Percentiles rank a stretch among this genome's conserved stretches.
Evolutionary conservation across 176 grass and related monocot species (phyloP).

Genomic region (Aegilops bicornis): DNA sequence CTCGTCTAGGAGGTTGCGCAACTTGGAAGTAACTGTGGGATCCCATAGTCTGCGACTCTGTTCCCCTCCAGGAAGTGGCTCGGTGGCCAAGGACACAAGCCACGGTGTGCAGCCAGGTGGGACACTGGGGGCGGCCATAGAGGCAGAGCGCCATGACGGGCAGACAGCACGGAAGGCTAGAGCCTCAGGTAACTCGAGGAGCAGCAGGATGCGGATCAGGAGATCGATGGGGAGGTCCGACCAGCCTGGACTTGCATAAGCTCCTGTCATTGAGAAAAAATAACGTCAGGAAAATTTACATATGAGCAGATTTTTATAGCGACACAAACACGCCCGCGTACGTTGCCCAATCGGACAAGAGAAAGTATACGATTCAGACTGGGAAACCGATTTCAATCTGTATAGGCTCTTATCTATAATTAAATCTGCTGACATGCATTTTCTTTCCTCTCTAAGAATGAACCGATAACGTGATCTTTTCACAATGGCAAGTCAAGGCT

Average conservation of each 20-base stretch:
- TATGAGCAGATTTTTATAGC: background rate
- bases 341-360: background rate
- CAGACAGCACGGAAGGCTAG: background rate
- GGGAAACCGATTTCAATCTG: background rate
- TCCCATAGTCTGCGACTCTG: too few species aligned
- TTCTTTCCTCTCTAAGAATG: too few species aligned
- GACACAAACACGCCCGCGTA: background rate
- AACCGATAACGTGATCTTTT: too few species aligned
- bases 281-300: too few species aligned
- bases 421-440: too few species aligned
- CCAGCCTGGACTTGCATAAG: background rate
- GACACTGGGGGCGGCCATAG: background rate
- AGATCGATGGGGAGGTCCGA: background rate
- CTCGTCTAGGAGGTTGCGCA: background rate
- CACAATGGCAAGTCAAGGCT: too few species aligned
- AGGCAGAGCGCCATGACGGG: background rate
- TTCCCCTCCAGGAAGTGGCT: background rate
- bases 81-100: background rate
- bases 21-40: too few species aligned
- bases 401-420: too few species aligned
- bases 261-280: background rate
- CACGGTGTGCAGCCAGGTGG: background rate
- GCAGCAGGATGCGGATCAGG: background rate
- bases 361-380: background rate
- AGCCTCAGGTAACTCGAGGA: background rate